Conservation (phyloP, 2,329 filamentous ascomycete genomes). For the Trichoderma sp. region DNA sequence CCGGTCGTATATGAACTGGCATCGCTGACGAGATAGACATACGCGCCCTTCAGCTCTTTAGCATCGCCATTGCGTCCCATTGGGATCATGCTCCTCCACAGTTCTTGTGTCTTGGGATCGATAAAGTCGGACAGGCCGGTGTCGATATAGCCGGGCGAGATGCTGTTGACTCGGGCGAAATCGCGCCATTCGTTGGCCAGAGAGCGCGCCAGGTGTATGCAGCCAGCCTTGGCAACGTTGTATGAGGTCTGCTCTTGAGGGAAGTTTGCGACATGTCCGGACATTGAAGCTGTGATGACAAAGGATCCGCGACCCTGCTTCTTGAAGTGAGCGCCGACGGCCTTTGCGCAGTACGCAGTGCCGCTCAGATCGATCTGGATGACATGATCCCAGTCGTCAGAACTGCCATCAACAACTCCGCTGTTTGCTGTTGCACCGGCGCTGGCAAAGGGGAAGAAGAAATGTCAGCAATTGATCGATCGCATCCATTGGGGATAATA, state of each 20-base stretch:
- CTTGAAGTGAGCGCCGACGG: slow-evolving; percentile 65
- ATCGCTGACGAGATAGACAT: slow-evolving; percentile 74
- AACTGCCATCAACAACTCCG: slow-evolving; percentile 67
- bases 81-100: slow-evolving; percentile 75
- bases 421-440: slow-evolving; percentile 69
- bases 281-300: slow-evolving; percentile 70
- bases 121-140: slow-evolving; percentile 69
- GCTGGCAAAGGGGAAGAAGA: slow-evolving; percentile 28
- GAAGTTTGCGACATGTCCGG: slow-evolving; percentile 69
- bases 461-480: not conserved
- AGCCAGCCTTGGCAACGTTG: slow-evolving; percentile 64
- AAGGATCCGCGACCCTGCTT: slow-evolving; percentile 64
- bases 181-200: slow-evolving; percentile 67
- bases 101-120: slow-evolving; percentile 65
- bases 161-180: slow-evolving; percentile 65
- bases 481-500: slow-evolving; percentile 34
- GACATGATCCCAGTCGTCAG: slow-evolving; percentile 67
- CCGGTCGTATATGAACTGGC: slow-evolving; percentile 76
- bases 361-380: slow-evolving; percentile 66
- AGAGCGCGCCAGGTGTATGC: slow-evolving; percentile 48
- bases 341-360: slow-evolving; percentile 67
- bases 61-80: slow-evolving; percentile 68
- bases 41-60: slow-evolving; percentile 76
- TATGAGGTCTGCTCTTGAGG: slow-evolving; percentile 69
- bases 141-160: slow-evolving; percentile 69